Conservation (phyloP, 441 rosid genomes). For the Populus trichocarpa region DNA sequence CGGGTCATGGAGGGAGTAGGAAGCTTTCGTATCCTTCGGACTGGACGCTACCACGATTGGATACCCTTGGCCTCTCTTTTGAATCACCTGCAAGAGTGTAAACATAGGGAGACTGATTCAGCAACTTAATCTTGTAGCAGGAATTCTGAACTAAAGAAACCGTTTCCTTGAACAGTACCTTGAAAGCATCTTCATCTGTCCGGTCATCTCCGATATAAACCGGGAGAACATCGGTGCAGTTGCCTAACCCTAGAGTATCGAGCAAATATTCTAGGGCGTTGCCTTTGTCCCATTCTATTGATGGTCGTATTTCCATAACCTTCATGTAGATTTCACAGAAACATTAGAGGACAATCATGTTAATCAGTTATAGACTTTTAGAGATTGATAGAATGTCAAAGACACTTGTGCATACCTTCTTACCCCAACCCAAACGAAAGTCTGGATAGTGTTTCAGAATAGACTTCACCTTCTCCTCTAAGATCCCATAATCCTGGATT, state of each 20-base stretch:
- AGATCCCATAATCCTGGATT: conserved; percentile 35
- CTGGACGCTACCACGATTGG: conserved; percentile 74
- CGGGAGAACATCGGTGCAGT: conserved; percentile 61
- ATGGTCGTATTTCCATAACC: conserved; percentile 94
- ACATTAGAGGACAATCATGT: conserved; percentile 20
- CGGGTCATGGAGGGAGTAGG: conserved; percentile 61
- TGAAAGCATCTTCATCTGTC: conserved; percentile 87
- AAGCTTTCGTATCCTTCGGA: conserved; percentile 72
- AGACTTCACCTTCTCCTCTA: conserved; percentile 62
- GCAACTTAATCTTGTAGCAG: not conserved
- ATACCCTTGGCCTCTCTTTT: conserved; percentile 70
- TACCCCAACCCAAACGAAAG: conserved; percentile 64
- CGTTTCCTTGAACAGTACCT: conserved; percentile 45
- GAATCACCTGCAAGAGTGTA: conserved; percentile 43
- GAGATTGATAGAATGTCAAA: conserved; percentile 5
- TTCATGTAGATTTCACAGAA: conserved; percentile 19
- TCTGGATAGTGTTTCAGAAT: conserved; percentile 73
- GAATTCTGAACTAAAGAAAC: not conserved
- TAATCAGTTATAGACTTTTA: not conserved
- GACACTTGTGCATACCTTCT: conserved; percentile 47
- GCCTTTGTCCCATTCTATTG: conserved; percentile 95
- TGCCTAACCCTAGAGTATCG: conserved; percentile 73
- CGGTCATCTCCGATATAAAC: conserved; percentile 81
- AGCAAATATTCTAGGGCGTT: conserved; percentile 91
- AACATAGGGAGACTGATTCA: not conserved